Evolutionary conservation across 495 filamentous ascomycete genomes (phyloP).

Genomic region (Haplographium delicatum): DNA sequence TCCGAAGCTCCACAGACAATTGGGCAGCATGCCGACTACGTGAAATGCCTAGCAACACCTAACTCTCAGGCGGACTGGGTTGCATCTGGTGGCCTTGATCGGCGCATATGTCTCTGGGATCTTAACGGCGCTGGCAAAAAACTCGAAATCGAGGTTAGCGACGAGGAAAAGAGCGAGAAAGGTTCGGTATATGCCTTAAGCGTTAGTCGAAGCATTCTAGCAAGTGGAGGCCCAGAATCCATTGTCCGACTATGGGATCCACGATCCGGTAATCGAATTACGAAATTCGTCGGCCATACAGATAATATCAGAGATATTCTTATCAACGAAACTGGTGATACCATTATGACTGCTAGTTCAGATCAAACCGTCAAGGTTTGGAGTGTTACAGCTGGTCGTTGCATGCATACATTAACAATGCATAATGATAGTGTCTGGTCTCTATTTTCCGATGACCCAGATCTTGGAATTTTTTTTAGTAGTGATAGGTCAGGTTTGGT

Average conservation of each 20-base stretch:
- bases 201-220: slow-evolving; percentile 57
- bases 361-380: slow-evolving; percentile 97
- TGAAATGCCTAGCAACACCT: slow-evolving; percentile 86
- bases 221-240: slow-evolving; percentile 91
- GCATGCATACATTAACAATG: slow-evolving; percentile 97
- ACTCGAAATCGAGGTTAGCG: slow-evolving; percentile 74
- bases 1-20: slow-evolving; percentile 68
- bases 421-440: slow-evolving; percentile 98
- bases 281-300: slow-evolving; percentile 97
- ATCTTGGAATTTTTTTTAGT: slow-evolving; percentile 86
- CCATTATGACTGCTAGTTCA: slow-evolving; percentile 89
- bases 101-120: slow-evolving; percentile 91
- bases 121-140: slow-evolving; percentile 79
- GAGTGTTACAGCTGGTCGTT: slow-evolving; percentile 89
- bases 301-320: slow-evolving; percentile 90
- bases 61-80: slow-evolving; percentile 71
- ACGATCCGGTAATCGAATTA: slow-evolving; percentile 80
- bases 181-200: slow-evolving; percentile 90
- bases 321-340: slow-evolving; percentile 82
- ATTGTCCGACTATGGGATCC: slow-evolving; percentile 93
- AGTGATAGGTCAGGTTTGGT: slow-evolving; percentile 86
- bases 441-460: slow-evolving; percentile 80
- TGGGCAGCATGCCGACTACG: slow-evolving; percentile 91
- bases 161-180: slow-evolving; percentile 78
- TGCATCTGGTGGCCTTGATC: slow-evolving; percentile 91